Percentiles rank a stretch among this genome's conserved stretches.
Evolutionary conservation across 192 early-diverging fungal genomes (phyloP).

Genomic region (Martensiomyces pterosporus): DNA sequence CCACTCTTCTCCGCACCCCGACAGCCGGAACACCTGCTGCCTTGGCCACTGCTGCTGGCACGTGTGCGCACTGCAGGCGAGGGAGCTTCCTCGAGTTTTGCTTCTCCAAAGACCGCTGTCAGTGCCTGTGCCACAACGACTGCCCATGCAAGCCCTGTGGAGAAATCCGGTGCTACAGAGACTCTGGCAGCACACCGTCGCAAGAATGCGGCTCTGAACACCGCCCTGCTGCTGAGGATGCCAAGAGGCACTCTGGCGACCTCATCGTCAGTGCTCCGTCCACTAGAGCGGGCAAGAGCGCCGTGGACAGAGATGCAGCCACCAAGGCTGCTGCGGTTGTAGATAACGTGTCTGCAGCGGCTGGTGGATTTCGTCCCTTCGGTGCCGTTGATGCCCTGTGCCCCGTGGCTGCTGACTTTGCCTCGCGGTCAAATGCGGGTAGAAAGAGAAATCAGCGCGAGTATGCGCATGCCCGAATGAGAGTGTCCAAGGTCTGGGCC

Average conservation of each 20-base stretch:
- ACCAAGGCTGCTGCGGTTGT: no score
- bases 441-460: background rate
- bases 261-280: no score
- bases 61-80: constrained; percentile 34
- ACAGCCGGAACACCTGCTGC: background rate
- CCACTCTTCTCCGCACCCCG: background rate
- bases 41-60: background rate
- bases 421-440: no score
- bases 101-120: constrained; percentile 28
- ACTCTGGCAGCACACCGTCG: background rate
- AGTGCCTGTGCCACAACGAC: constrained; percentile 25
- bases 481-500: background rate
- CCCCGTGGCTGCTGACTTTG: no score
- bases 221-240: no score
- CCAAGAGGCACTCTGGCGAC: no score
- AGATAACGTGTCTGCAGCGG: no score
- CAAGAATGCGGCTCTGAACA: no score
- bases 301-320: no score
- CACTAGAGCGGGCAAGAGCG: no score
- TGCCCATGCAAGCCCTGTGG: constrained; percentile 45
- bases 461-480: background rate
- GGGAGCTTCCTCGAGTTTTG: constrained; percentile 48
- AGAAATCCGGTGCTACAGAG: constrained; percentile 26
- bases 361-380: background rate
- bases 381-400: background rate